Evolutionary conservation across 2,329 filamentous ascomycete genomes (phyloP), one percentile per base, ranked within the genome.

Genomic region (Plectosphaerella cucumerina): DNA sequence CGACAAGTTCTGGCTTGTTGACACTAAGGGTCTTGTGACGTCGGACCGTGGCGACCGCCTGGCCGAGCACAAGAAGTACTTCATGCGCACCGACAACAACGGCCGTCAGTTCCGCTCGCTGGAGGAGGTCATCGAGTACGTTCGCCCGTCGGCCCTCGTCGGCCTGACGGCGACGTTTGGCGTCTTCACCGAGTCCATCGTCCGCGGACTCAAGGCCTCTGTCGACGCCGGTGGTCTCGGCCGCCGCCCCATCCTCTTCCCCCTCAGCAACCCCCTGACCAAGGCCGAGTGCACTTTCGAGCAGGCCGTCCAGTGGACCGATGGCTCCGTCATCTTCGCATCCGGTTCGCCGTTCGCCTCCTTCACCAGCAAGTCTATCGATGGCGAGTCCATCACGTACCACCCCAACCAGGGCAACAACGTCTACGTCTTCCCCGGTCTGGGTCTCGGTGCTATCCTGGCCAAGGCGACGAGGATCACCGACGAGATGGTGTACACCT

Each of bases 261-360:
- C 93, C 50, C 85, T 99, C 42, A 96, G 90, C 71, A 97, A 99
- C 76, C 94, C 94, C 47, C 85, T 92, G 48, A 92, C 87, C 73
- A 97, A 97, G 78, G 95, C 93, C 9, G 94, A 99, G 75, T 97
- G 94, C 76, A 96, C 90, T 15, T 97, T 95, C 63, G 92, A 97
- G 77, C 89, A 94, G 65, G 94, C 94, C 15, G 81, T 97, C 63
- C 82, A 85, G 63, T 85, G 93, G 85, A 97, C 93, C 11, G 88
- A 97, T 53, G 93, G 93, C 55, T 89, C 85, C 50, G 91, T 85
- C 62, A 84, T 99, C 67, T 99, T 99, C 65, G 94, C 94, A 47
- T 97, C 91, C 6, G 94, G 94, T 56, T 96, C 91, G 46, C 94
- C 94, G 14, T 97, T 97, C 81, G 81, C 84, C 21, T 79, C 86